These are phyloP conservation scores for Diddensiella transvaalensis DNA, from an alignment of 805 yeast genomes.

Conservation along the genomic window DNA sequence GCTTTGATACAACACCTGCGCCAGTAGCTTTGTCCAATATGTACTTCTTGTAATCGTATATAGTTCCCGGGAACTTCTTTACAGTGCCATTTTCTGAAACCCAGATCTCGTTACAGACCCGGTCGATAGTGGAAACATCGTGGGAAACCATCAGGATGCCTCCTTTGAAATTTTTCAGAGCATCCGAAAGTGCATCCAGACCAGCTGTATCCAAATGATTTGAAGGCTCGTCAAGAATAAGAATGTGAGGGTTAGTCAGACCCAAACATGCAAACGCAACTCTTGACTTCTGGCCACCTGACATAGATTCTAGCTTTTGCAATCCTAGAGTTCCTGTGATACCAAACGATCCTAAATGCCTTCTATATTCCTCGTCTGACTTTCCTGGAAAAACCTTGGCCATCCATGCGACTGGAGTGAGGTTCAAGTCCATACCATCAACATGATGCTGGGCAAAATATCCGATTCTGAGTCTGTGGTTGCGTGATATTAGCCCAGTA, in stretches of 20 bases:
- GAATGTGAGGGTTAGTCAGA: constrained; percentile 82
- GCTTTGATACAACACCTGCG: constrained; percentile 88
- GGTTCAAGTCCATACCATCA: constrained; percentile 86
- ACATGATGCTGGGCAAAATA: constrained; percentile 99
- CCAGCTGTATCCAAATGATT: constrained; percentile 98
- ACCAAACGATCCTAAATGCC: constrained; percentile 95
- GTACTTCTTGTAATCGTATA: constrained; percentile 85
- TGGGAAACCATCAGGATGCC: constrained; percentile 98
- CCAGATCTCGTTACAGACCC: constrained; percentile 93
- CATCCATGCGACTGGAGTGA: constrained; percentile 94
- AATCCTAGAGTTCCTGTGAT: constrained; percentile 91
- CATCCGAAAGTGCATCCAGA: constrained; percentile 91
- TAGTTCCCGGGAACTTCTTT: constrained; percentile 71
- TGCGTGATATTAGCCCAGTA: constrained; percentile 72
- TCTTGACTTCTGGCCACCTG: constrained; percentile 98
- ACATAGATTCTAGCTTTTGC: constrained; percentile 81
- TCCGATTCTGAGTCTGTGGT: constrained; percentile 86
- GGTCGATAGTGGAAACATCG: constrained; percentile 86
- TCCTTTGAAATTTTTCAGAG: constrained; percentile 83
- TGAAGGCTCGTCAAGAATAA: constrained; percentile 95
- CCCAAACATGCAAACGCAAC: constrained; percentile 97
- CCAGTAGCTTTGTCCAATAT: constrained; percentile 73
- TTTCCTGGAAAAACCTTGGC: constrained; percentile 85
- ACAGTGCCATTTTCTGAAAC: constrained; percentile 87
- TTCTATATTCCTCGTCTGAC: constrained; percentile 93